Conservation (phyloP, 805 yeast species). For the Saturnispora hagleri region DNA sequence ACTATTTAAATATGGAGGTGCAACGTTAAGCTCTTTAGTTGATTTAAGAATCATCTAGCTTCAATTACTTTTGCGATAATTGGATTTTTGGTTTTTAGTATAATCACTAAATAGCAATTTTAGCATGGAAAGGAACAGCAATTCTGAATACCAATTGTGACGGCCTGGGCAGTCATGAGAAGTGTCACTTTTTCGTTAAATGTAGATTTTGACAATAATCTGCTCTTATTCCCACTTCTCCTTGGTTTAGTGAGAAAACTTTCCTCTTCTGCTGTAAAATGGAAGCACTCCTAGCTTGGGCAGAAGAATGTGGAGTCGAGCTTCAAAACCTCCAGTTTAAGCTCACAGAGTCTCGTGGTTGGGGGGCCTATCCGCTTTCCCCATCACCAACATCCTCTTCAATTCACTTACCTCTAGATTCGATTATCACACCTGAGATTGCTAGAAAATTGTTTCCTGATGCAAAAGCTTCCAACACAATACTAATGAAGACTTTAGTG, state of each 20-base stretch:
- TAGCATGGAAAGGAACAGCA: too few relatives aligned
- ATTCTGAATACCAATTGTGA: too few relatives aligned
- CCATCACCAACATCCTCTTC: neutral
- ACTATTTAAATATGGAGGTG: too few relatives aligned
- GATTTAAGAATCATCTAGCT: too few relatives aligned
- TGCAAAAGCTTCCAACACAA: slow-evolving; percentile 5
- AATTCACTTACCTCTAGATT: slow-evolving; percentile 15
- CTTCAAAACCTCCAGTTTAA: slow-evolving; percentile 7
- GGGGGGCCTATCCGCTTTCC: slow-evolving; percentile 18
- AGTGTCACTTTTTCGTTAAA: too few relatives aligned
- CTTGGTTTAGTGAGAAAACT: neutral
- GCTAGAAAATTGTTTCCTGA: slow-evolving; percentile 14
- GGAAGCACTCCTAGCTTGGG: slow-evolving; percentile 5
- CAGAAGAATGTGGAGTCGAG: neutral
- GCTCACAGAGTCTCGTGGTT: slow-evolving; percentile 27
- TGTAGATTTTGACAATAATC: too few relatives aligned
- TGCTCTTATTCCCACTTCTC: neutral
- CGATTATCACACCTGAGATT: slow-evolving; percentile 19
- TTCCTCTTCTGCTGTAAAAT: neutral
- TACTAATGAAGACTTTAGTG: slow-evolving; percentile 6
- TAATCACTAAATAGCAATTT: too few relatives aligned
- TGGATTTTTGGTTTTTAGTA: too few relatives aligned
- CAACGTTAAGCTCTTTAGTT: too few relatives aligned
- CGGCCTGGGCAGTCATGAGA: too few relatives aligned
- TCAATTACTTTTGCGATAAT: too few relatives aligned